A percentile compares a stretch with the other conserved stretches of the same genome.
Evolutionary conservation across 768 basidiomycete genomes (phyloP).

Genomic region (Cystoderma amianthinum): DNA sequence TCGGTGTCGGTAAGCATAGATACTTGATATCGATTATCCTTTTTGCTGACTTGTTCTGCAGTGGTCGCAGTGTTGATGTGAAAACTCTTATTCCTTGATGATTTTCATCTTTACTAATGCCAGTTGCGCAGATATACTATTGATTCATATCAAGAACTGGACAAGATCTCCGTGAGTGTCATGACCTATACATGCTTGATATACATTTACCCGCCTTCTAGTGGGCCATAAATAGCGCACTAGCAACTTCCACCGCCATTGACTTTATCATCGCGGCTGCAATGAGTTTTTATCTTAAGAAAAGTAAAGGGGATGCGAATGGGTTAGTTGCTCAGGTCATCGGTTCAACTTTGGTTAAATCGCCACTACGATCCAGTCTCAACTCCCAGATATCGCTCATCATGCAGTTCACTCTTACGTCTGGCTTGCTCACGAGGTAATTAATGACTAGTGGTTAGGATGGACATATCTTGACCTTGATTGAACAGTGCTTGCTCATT

Average conservation of each 20-base stretch:
- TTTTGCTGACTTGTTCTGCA: slow-evolving; percentile 6
- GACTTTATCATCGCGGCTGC: slow-evolving; percentile 33
- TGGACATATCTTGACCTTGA: too few relatives aligned
- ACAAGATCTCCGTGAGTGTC: slow-evolving; percentile 21
- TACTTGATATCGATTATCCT: background rate
- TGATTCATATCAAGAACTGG: slow-evolving; percentile 20
- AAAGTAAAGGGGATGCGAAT: slow-evolving; percentile 18
- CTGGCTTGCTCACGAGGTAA: slow-evolving; percentile 32
- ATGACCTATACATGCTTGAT: background rate
- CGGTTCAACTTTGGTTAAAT: background rate
- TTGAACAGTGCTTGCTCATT: slow-evolving; percentile 41
- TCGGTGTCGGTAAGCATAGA: slow-evolving; percentile 22
- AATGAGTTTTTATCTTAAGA: slow-evolving; percentile 28
- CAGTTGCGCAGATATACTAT: slow-evolving; percentile 18
- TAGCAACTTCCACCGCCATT: slow-evolving; percentile 33
- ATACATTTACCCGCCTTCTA: slow-evolving; percentile 7
- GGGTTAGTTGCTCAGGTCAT: slow-evolving; percentile 10
- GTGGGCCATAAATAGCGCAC: slow-evolving; percentile 36
- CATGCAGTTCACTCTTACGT: slow-evolving; percentile 29
- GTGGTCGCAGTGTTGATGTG: slow-evolving; percentile 31
- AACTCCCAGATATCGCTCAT: slow-evolving; percentile 25
- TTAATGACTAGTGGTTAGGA: too few relatives aligned
- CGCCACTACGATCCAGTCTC: too few relatives aligned
- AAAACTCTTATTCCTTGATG: slow-evolving; percentile 2
- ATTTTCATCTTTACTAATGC: background rate